phyloP scores from a whole-genome alignment of 2,329 filamentous ascomycete genomes.

The Ophiostoma ulmi region DNA sequence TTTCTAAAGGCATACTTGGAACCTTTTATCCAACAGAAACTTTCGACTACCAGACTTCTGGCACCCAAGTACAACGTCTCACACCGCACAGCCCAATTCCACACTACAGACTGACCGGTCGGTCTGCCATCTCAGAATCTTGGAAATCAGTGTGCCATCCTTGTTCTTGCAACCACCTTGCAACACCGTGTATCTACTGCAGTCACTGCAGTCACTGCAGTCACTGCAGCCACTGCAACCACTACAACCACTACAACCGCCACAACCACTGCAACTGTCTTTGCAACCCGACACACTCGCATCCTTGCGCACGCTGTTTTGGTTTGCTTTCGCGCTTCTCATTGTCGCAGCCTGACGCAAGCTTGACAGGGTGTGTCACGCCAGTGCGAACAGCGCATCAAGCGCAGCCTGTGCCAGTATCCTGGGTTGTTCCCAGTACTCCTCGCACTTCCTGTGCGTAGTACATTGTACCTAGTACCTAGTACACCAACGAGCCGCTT shows the following conservation, averaged over 20 bases:
- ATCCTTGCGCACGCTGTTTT: not conserved
- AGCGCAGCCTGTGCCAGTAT: not conserved
- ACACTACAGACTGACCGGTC: not conserved
- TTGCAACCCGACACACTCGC: not conserved
- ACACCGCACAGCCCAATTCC: not conserved
- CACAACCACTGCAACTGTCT: not conserved
- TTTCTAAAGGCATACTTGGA: too few relatives aligned
- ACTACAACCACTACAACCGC: not conserved
- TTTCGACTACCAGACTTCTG: too few relatives aligned
- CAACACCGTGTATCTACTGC: not conserved
- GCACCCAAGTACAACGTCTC: not conserved
- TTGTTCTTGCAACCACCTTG: not conserved
- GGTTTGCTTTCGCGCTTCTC: not conserved
- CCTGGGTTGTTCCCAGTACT: not conserved
- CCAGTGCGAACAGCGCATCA: not conserved
- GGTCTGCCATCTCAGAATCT: constrained; percentile 1
- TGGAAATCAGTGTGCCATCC: not conserved
- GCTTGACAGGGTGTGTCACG: constrained; percentile 10
- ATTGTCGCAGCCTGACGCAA: constrained; percentile 15
- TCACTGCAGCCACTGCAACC: not conserved
- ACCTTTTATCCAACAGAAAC: too few relatives aligned
- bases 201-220: too few relatives aligned
- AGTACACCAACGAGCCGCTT: not conserved
- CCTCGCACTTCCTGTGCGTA: too few relatives aligned
- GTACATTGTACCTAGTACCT: not conserved